phyloP scores from a whole-genome alignment of 176 grass and related monocot genomes.

The Lolium perenne region DNA sequence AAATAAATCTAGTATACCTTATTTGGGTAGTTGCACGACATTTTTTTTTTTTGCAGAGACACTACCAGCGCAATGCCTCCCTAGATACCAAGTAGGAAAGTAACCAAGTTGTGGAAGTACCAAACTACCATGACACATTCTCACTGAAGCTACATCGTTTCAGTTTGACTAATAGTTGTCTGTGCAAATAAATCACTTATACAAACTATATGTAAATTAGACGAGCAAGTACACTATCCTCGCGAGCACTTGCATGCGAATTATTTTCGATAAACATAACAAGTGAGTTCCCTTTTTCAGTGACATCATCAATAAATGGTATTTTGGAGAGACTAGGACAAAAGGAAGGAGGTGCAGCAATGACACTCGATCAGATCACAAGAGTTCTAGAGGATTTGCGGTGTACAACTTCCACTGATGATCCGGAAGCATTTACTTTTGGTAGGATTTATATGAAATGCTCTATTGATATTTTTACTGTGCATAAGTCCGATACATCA shows the following conservation, averaged over 20 bases:
- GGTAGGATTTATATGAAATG: slow-evolving; percentile 52
- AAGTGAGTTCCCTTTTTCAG: slow-evolving; percentile 46
- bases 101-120: background rate
- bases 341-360: slow-evolving; percentile 71
- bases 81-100: slow-evolving; percentile 13
- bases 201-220: background rate
- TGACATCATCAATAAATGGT: slow-evolving; percentile 64
- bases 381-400: slow-evolving; percentile 65
- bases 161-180: slow-evolving; percentile 8
- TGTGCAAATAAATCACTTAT: background rate
- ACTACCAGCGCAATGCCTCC: slow-evolving; percentile 12
- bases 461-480: slow-evolving; percentile 16
- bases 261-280: slow-evolving; percentile 13
- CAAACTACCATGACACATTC: background rate
- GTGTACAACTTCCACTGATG: slow-evolving; percentile 51
- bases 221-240: background rate
- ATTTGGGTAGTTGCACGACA: background rate
- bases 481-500: slow-evolving; percentile 12
- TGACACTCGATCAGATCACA: slow-evolving; percentile 87
- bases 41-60: background rate
- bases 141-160: slow-evolving; percentile 23
- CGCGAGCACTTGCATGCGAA: slow-evolving; percentile 2
- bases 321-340: slow-evolving; percentile 76
- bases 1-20: slow-evolving; percentile 6
- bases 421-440: slow-evolving; percentile 53